phyloP scores from a whole-genome alignment of 2,329 filamentous ascomycete genomes.

The Diaporthe capsici region DNA sequence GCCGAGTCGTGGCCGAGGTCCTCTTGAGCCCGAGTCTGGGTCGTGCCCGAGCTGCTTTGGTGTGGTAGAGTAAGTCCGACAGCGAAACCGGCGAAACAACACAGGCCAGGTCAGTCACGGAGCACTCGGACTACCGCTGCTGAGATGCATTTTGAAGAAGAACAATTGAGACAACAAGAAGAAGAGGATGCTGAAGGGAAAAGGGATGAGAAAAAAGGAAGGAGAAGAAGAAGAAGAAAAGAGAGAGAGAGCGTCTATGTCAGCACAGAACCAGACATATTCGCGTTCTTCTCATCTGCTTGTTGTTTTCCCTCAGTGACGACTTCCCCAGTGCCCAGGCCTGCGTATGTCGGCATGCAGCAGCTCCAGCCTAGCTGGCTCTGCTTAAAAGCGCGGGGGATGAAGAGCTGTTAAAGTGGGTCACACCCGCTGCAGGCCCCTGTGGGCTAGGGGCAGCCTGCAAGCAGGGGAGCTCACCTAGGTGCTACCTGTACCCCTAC shows the following conservation, averaged over 20 bases:
- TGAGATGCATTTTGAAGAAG: conserved; percentile 27
- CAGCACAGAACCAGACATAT: conserved; percentile 25
- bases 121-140: conserved; percentile 7
- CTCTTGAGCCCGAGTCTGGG: conserved; percentile 9
- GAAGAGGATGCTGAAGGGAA: background rate
- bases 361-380: conserved; percentile 10
- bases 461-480: conserved; percentile 1
- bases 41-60: conserved; percentile 4
- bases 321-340: background rate
- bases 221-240: background rate
- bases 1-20: background rate
- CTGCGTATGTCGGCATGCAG: conserved; percentile 5
- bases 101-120: conserved; percentile 26
- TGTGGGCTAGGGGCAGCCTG: conserved; percentile 4
- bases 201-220: background rate
- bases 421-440: background rate
- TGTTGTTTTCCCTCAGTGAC: conserved; percentile 19
- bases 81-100: conserved; percentile 18
- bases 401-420: conserved; percentile 4
- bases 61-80: conserved; percentile 13
- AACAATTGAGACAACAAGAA: background rate
- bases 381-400: background rate
- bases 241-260: background rate
- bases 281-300: conserved; percentile 21
- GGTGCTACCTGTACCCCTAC: background rate